phyloP scores from a whole-genome alignment of 148 eudicot species.

The Polygonum aviculare region DNA sequence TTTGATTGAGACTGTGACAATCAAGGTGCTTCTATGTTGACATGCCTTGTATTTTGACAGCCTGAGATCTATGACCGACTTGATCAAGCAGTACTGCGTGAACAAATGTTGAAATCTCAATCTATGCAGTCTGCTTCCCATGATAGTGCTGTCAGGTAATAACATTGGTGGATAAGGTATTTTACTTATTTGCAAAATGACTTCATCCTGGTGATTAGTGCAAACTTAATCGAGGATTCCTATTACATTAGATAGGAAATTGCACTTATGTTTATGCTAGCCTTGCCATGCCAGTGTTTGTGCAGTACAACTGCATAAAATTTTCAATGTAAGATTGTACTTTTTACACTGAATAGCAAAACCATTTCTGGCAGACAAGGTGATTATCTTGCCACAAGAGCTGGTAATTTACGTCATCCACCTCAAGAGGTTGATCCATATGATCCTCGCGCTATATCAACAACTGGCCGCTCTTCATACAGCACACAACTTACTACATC shows the following conservation, averaged over 20 bases:
- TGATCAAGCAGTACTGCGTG: conserved; percentile 61
- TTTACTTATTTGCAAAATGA: conserved; percentile 6
- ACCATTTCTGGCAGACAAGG: conserved; percentile 97
- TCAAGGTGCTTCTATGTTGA: background rate
- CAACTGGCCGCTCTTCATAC: conserved; percentile 48
- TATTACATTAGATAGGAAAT: background rate
- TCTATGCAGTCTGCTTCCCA: conserved; percentile 65
- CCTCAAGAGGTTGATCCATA: conserved; percentile 60
- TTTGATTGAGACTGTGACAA: background rate
- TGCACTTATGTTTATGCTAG: background rate
- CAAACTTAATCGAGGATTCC: background rate
- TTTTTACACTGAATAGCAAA: conserved; percentile 60
- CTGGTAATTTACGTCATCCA: conserved; percentile 53
- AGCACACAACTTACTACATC: conserved; percentile 71
- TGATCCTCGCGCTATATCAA: conserved; percentile 51
- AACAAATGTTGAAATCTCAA: conserved; percentile 59
- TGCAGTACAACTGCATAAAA: conserved; percentile 17
- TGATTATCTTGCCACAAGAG: conserved; percentile 84
- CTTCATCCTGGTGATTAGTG: background rate
- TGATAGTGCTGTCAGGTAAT: conserved; percentile 79
- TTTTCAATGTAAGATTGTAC: conserved; percentile 20
- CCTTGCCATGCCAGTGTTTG: conserved; percentile 15
- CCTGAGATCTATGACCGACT: conserved; percentile 70
- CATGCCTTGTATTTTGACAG: conserved; percentile 25
- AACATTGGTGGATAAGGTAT: conserved; percentile 6